Evolutionary conservation across 345 rosid species (phyloP), one percentile per base, ranked within the genome.

Genomic region (Lepidium africanum): DNA sequence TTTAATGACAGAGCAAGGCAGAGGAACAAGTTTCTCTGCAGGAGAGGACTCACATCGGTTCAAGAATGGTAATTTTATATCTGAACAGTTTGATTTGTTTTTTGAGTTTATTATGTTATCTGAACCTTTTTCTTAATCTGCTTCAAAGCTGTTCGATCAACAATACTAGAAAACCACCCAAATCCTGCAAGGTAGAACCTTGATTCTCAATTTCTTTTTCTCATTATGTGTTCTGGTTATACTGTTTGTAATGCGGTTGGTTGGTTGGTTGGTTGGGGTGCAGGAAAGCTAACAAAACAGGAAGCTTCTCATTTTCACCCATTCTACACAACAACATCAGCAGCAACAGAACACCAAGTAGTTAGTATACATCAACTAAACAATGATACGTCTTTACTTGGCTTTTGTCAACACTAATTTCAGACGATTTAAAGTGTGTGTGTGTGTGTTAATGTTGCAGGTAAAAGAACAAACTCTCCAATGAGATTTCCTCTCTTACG

Each of bases 401-500:
- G 14, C 38, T 38, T 47, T 25, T 2, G 32, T 61, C 15, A 19
- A 30, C 15, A 21, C 25, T 59, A 23, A 25, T 7, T 23, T 56
- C 9, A 48, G 47, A 38, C 42, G 40, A 47, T 14, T 59, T n/a
- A n/a, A 19, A 46, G 33, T 23, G 21, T 1, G 13, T n/a, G 36
- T 23, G 27, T 57, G 27, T 57, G 71, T 60, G 51, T 56, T 40
- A 42, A 25, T 42, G 7, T 57, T 30, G 21, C 78, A 92, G 96
- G 68, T 69, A 82, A 76, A 73, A 66, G 75, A 71, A 13, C 85
- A 39, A 40, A 72, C 33, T 85, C 98, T 63, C 91, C 92, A 4
- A 71, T 69, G 41, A 81, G 74, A 3, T 79, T 77, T 69, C 82
- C 84, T 23, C 73, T 84, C 59, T 49, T 72, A 11, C 80, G 74